Conservation (phyloP, 257 asterid genomes). For the Capsicum rhomboideum region DNA sequence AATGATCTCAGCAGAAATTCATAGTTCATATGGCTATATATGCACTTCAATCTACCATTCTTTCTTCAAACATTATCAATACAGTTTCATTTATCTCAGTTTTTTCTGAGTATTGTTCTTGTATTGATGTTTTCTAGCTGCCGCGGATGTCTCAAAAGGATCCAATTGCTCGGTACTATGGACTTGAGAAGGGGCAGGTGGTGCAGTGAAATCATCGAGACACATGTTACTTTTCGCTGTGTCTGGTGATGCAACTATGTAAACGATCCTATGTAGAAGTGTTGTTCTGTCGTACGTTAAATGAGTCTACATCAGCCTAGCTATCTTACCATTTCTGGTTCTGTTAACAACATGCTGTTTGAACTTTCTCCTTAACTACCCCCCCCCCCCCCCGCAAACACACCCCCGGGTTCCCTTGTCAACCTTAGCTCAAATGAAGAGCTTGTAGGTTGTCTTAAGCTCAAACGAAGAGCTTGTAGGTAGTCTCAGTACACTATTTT, state of each 20-base stretch:
- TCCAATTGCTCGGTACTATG: conserved; percentile 80
- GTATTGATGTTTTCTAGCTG: conserved; percentile 42
- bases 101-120: not conserved
- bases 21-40: not conserved
- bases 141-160: conserved; percentile 73
- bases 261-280: not conserved
- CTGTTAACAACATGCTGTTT: not conserved
- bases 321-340: not conserved
- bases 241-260: conserved; percentile 2
- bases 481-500: too few relatives aligned
- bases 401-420: too few relatives aligned
- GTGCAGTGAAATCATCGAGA: conserved; percentile 65
- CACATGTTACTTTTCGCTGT: conserved; percentile 68
- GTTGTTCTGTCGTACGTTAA: not conserved
- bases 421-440: too few relatives aligned
- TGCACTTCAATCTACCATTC: not conserved
- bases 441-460: too few relatives aligned
- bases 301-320: not conserved
- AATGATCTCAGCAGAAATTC: not conserved
- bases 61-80: not conserved
- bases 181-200: conserved; percentile 74
- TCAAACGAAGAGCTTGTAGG: too few relatives aligned
- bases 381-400: too few relatives aligned
- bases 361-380: too few relatives aligned
- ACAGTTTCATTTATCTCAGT: not conserved